Evolutionary conservation across 768 basidiomycete species (phyloP).

Genomic region (Rhizopogon vulgaris): DNA sequence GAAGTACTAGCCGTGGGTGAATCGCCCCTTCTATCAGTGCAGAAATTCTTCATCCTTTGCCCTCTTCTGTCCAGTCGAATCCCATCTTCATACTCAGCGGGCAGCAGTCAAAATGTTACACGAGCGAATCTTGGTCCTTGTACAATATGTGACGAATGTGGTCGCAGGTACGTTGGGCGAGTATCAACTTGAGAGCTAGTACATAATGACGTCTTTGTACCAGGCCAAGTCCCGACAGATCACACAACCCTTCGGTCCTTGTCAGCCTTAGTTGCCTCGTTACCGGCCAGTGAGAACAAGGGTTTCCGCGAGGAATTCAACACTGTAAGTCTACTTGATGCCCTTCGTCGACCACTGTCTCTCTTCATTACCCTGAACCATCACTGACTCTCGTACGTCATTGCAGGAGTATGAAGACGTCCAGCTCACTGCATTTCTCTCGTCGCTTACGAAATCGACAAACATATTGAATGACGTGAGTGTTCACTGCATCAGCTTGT

Average conservation of each 20-base stretch:
- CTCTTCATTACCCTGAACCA: neutral
- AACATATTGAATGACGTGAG: slow-evolving; percentile 85
- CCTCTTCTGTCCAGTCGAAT: slow-evolving; percentile 57
- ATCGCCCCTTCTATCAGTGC: neutral
- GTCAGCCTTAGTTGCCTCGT: slow-evolving; percentile 77
- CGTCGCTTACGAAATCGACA: slow-evolving; percentile 83
- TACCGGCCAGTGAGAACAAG: slow-evolving; percentile 81
- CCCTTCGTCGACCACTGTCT: no score
- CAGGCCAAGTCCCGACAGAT: slow-evolving; percentile 73
- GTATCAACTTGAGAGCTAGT: neutral
- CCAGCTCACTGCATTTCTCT: slow-evolving; percentile 84
- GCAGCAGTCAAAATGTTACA: slow-evolving; percentile 96
- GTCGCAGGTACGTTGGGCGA: slow-evolving; percentile 50
- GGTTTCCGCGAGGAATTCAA: slow-evolving; percentile 86
- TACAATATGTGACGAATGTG: slow-evolving; percentile 79
- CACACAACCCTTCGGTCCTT: slow-evolving; percentile 79
- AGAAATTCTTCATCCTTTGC: slow-evolving; percentile 2
- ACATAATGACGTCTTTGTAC: neutral
- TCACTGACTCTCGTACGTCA: neutral
- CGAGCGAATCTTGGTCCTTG: slow-evolving; percentile 79
- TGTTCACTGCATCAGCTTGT: slow-evolving; percentile 4
- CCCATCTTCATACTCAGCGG: slow-evolving; percentile 84
- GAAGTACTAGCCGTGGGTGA: slow-evolving; percentile 70
- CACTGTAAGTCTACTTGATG: slow-evolving; percentile 45
- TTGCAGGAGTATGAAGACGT: slow-evolving; percentile 92